Conservation (phyloP, 805 yeast species). For the Lipomyces starkeyi region DNA sequence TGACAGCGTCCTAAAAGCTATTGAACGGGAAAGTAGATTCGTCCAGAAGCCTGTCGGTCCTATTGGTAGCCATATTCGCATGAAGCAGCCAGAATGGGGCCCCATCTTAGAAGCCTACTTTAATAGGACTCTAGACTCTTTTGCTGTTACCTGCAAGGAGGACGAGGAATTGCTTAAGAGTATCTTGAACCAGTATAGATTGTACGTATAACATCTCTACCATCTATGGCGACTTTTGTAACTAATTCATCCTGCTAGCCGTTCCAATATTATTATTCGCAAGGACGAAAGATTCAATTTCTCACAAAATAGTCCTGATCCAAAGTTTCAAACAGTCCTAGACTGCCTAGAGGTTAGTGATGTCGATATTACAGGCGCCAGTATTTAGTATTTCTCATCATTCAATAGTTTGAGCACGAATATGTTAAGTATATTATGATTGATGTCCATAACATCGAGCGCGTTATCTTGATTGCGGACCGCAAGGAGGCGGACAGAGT, state of each 20-base stretch:
- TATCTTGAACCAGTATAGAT: conserved; percentile 31
- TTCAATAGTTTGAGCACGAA: conserved; percentile 53
- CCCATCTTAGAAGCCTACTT: conserved; percentile 64
- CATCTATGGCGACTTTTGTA: not conserved
- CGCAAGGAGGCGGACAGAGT: conserved; percentile 58
- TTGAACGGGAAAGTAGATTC: conserved; percentile 51
- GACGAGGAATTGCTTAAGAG: conserved; percentile 55
- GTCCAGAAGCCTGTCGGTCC: conserved; percentile 77
- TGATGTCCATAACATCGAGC: conserved; percentile 64
- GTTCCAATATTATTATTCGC: conserved; percentile 56
- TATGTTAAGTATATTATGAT: conserved; percentile 66
- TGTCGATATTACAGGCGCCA: not conserved
- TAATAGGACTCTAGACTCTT: conserved; percentile 59
- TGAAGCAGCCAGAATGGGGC: conserved; percentile 65
- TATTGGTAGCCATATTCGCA: conserved; percentile 63
- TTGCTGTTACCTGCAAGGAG: conserved; percentile 66
- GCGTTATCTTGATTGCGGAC: conserved; percentile 58
- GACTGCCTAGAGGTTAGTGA: conserved; percentile 58
- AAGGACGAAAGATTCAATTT: conserved; percentile 64
- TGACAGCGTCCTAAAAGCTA: conserved; percentile 51
- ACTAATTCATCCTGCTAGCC: conserved; percentile 39
- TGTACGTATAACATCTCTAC: conserved; percentile 45
- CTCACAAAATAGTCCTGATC: conserved; percentile 52
- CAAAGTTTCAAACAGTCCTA: conserved; percentile 55
- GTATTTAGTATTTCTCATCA: not conserved